Base-by-base conservation (phyloP, 345 rosid genomes). In the Acer saccharum region DNA sequence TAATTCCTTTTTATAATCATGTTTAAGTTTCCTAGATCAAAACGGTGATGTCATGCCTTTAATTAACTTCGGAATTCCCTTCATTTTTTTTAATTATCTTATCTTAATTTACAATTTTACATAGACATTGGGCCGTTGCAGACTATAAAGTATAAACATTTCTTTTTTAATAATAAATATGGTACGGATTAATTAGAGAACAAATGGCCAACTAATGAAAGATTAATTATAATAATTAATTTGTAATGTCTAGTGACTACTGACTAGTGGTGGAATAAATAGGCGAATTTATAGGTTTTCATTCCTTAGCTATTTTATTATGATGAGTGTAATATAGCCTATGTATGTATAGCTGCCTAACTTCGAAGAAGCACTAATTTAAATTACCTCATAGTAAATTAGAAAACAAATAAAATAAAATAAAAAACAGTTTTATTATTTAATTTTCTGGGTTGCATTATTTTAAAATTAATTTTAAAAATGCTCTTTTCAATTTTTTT, bases 261-360 rank as follows among this genome's bases (percentile, higher is more conserved):
- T n/a, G n/a, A n/a, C n/a, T n/a, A n/a, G 57, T 1, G 71, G 78
- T 1, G 71, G 78, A 79, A 79, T 74, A 29, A 62, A 17, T 79
- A 44, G 78, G 65, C 1, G 70, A 39, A 79, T 68, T 74, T 68
- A 39, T 79, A 50, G 70, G 25, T 43, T 43, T 12, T 50, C 55
- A 50, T 50, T 50, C 55, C 55, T 50, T 50, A 50, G 55, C 55
- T 50, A 50, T 50, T 50, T 50, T 50, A 50, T 50, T 50, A 35
- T 3, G 35, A 50, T 11, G 54, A 50, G 16, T 50, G 54, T 50
- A 50, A 50, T 10, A 50, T 25, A 25, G 54, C 54, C 14, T 12
- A 10, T 43, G 7, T 43, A 41, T 41, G 8, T 41, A 41, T 11
- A 11, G 54, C 16, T 10, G 14, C 54, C 54, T 48, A 48, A 11